Evolutionary conservation across 1,284 basidiomycete genomes (phyloP).

Genomic region (Moesziomyces sp.): DNA sequence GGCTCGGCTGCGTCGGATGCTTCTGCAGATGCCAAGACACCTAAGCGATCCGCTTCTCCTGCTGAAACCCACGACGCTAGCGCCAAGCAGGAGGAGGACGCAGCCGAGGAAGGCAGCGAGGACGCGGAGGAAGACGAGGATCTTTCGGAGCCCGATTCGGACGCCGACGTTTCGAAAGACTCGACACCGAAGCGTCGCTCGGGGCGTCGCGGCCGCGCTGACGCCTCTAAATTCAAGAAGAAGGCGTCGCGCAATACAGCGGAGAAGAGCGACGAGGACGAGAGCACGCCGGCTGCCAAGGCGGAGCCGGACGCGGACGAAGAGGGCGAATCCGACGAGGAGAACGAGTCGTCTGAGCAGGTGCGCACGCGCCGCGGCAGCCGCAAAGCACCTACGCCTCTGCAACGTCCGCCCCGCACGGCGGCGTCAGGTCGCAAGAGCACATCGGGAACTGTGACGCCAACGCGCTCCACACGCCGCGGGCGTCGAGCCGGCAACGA

Average conservation of each 20-base stretch:
- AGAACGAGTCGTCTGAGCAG: constrained; percentile 50
- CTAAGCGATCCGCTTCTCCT: constrained; percentile 19
- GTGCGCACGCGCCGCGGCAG: constrained; percentile 30
- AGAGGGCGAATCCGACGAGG: constrained; percentile 50
- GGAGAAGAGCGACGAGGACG: constrained; percentile 24
- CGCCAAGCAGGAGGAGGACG: constrained; percentile 7
- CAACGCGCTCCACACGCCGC: constrained; percentile 35
- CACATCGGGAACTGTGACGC: constrained; percentile 37
- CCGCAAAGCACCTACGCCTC: constrained; percentile 25
- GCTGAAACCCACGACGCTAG: background rate
- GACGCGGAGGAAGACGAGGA: constrained; percentile 25
- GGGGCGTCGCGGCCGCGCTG: constrained; percentile 21
- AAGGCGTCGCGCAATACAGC: constrained; percentile 27
- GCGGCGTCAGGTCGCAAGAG: constrained; percentile 16
- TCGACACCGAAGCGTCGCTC: constrained; percentile 27
- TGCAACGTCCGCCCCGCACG: constrained; percentile 9
- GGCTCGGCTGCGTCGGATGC: constrained; percentile 1
- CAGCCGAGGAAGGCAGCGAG: constrained; percentile 6
- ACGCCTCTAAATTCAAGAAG: constrained; percentile 12
- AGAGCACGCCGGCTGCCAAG: constrained; percentile 9
- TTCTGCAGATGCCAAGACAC: constrained; percentile 8
- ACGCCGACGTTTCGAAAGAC: constrained; percentile 28
- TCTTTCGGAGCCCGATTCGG: constrained; percentile 37
- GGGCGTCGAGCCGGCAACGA: constrained; percentile 27
- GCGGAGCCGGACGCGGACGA: constrained; percentile 25